Base-by-base conservation (phyloP, 2,329 filamentous ascomycete genomes). In the Diaporthe ilicicola region DNA sequence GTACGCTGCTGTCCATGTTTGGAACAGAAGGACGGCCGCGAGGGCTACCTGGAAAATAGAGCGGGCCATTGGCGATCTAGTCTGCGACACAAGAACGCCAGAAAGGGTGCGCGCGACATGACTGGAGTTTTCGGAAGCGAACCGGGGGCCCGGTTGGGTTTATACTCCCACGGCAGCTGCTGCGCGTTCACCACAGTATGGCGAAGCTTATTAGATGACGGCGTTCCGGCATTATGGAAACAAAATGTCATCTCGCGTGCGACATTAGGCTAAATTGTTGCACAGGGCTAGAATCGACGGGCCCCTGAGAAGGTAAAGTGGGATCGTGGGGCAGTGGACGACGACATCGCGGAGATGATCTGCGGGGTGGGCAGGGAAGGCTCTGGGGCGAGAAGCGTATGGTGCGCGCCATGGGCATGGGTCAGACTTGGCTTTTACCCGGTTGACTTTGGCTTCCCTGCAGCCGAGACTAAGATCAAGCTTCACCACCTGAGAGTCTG, bases 1-100 rank as follows among this genome's bases (percentile, higher is more conserved):
- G 13, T 61, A 34, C 29, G 69, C 48, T n/a, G 42, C 71, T 5
- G 68, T 59, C 62, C 62, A 67, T 42, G 68, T 22, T 42, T 67
- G 68, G 39, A 72, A 51, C 46, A 70, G n/a, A 4, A 70, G 32
- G 32, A 70, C 54, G 42, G 56, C 64, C 62, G 71, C 71, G 22
- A 72, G 39, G 19, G 64, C 68, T n/a, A 59, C 42, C 42, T 59
- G 56, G 54, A 65, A 53, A 4, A 68, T 22, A 19, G 34, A 65
- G 42, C 37, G n/a, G 46, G 39, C 55, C 71, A 72, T 72, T 15
- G 42, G 32, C 32, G 24, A 46, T 51, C 37, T 46, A 32, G 12
- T n/a, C 27, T 24, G 44, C 64, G 65, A 62, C 42, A 62, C 61
- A 39, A 44, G 22, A 19, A 48, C n/a, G 22, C 46, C 56, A 62